Conservation (phyloP, 352 stramenopile species). For the Paralagenidium karlingii region DNA sequence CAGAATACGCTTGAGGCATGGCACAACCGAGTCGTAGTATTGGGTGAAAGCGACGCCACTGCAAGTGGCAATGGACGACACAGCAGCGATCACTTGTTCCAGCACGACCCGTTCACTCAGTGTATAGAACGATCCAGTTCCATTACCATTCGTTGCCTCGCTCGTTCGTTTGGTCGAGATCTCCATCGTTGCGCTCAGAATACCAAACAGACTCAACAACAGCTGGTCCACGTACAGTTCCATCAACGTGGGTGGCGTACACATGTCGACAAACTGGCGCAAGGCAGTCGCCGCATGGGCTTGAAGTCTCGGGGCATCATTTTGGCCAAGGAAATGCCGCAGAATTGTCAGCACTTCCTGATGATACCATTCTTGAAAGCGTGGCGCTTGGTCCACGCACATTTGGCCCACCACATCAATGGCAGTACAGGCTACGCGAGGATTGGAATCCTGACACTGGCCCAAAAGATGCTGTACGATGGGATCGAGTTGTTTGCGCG, state of each 20-base stretch:
- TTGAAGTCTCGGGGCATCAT: conserved; percentile 44
- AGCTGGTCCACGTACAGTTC: conserved; percentile 66
- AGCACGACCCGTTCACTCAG: conserved; percentile 56
- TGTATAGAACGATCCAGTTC: too few species aligned
- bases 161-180: too few species aligned
- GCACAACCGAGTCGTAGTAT: conserved; percentile 68
- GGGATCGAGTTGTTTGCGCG: conserved; percentile 42
- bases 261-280: conserved; percentile 80
- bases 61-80: conserved; percentile 69
- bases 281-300: conserved; percentile 62
- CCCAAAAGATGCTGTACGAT: conserved; percentile 56
- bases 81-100: conserved; percentile 65
- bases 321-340: conserved; percentile 50
- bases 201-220: conserved; percentile 45
- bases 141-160: too few species aligned
- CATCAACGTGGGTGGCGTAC: conserved; percentile 29
- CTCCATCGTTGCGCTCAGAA: conserved; percentile 31
- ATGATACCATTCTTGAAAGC: conserved; percentile 73
- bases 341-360: conserved; percentile 43
- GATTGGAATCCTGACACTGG: conserved; percentile 51
- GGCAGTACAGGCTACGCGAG: conserved; percentile 69
- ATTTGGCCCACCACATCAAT: conserved; percentile 78
- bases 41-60: conserved; percentile 42
- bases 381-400: conserved; percentile 59
- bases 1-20: conserved; percentile 57